Evolutionary conservation across 345 rosid species (phyloP), one percentile per base, ranked within the genome.

Genomic region (Populus ilicifolia): DNA sequence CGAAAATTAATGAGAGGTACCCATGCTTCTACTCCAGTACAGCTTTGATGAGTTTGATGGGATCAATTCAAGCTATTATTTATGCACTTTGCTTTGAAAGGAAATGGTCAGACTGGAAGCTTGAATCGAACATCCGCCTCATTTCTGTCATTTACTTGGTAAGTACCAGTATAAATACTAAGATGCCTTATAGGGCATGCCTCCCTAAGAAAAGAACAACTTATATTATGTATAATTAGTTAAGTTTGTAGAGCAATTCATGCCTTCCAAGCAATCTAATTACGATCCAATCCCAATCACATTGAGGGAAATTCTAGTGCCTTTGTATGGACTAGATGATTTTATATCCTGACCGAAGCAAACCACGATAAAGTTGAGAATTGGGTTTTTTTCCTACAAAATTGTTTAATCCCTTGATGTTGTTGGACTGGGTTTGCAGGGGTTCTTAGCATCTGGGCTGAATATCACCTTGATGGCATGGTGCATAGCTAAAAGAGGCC

Each of bases 401-500:
- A 21, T 16, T 30, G n/a, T n/a, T 27, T 35, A 9, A 38, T 30
- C 14, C 5, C n/a, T 41, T 33, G 7, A 14, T 30, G 10, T 3
- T 10, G 0, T 9, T 18, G 20, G 6, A 18, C 8, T 30, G 35
- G 46, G 12, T 2, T 5, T 62, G 14, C 13, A 83, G 82, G 85
- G 85, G 21, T 65, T 66, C 5, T 33, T 90, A 59, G 82, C 78
- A 3, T 84, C 90, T 6, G 90, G 87, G 9, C 46, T 87, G 72
- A 76, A 61, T 48, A 73, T 77, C 41, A 79, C 74, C 8, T 70
- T 87, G 0, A 78, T 84, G 6, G 44, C 87, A 8, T 87, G 89
- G 90, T 83, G 89, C 67, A 72, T 88, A 0, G 78, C 63, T 20
- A 43, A 72, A 35, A 83, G 82, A 80, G 93, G 93, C 1, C 86